phyloP scores from a whole-genome alignment of 2,329 filamentous ascomycete species.

The Phyllachora maydis region DNA sequence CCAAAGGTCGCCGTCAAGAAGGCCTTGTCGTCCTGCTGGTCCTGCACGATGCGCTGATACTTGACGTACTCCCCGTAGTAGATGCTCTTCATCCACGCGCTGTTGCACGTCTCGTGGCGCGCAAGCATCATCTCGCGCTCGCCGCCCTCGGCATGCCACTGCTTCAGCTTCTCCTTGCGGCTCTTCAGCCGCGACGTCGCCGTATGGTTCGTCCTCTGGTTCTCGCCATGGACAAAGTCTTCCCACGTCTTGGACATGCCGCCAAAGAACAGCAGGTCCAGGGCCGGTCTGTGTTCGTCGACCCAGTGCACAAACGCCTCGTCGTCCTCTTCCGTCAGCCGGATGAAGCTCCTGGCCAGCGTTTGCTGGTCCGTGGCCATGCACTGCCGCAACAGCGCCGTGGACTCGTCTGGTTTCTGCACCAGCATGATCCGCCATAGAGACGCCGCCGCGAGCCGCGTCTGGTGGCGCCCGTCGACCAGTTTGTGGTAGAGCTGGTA shows the following conservation, averaged over 20 bases:
- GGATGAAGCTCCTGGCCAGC: constrained; percentile 58
- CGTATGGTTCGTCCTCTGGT: constrained; percentile 57
- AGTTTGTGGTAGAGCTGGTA: constrained; percentile 86
- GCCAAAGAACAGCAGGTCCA: constrained; percentile 69
- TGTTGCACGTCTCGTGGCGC: constrained; percentile 72
- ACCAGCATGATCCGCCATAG: constrained; percentile 86
- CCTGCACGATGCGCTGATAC: constrained; percentile 72
- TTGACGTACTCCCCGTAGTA: constrained; percentile 83
- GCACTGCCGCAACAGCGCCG: constrained; percentile 50
- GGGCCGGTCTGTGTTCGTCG: constrained; percentile 54
- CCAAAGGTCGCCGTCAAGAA: constrained; percentile 59
- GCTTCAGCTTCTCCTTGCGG: constrained; percentile 62
- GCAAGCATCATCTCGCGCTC: constrained; percentile 51
- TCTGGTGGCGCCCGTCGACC: constrained; percentile 42
- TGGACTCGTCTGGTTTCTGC: constrained; percentile 73
- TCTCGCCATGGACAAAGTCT: constrained; percentile 66
- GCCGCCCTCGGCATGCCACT: constrained; percentile 54
- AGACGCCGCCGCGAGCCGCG: constrained; percentile 60
- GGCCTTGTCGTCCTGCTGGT: constrained; percentile 74
- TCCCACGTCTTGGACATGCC: constrained; percentile 73
- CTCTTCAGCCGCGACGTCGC: constrained; percentile 49
- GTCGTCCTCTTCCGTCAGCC: constrained; percentile 73
- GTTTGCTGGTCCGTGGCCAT: constrained; percentile 50
- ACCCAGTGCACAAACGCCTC: constrained; percentile 78
- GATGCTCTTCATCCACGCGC: constrained; percentile 89